Conservation (phyloP, 2,329 filamentous ascomycete species). For the Trichoderma polysporum region DNA sequence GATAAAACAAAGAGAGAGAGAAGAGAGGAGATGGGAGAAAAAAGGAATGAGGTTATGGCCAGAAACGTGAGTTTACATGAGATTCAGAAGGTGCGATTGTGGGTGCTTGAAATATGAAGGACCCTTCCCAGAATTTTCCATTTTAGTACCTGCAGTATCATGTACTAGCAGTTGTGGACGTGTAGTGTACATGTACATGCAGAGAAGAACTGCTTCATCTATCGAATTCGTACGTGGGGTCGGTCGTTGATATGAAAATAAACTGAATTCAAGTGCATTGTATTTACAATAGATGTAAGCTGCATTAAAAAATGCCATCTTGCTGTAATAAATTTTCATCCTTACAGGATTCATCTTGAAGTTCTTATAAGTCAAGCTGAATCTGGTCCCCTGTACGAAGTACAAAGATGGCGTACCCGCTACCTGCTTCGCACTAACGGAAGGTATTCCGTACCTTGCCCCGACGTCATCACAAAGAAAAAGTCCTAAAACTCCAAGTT, state of each 20-base stretch:
- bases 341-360: not conserved
- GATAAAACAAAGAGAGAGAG: not conserved
- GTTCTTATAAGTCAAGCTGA: not conserved
- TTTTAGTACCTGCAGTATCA: not conserved
- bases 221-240: not conserved
- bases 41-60: not conserved
- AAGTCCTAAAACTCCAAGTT: not conserved
- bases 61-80: not conserved
- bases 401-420: not conserved
- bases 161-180: not conserved
- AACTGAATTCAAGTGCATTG: not conserved
- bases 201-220: not conserved
- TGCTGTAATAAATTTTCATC: not conserved
- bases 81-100: not conserved
- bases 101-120: not conserved
- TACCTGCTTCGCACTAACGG: not conserved
- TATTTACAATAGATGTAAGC: not conserved
- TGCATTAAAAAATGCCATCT: not conserved
- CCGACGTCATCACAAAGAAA: conserved; percentile 5
- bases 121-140: conserved; percentile 10
- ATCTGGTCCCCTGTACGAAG: not conserved
- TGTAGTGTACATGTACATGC: not conserved
- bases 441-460: not conserved
- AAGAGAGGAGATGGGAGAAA: not conserved
- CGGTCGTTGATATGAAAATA: not conserved